Conservation (phyloP, 2,329 filamentous ascomycete species). For the Aspergillus japonicus region DNA sequence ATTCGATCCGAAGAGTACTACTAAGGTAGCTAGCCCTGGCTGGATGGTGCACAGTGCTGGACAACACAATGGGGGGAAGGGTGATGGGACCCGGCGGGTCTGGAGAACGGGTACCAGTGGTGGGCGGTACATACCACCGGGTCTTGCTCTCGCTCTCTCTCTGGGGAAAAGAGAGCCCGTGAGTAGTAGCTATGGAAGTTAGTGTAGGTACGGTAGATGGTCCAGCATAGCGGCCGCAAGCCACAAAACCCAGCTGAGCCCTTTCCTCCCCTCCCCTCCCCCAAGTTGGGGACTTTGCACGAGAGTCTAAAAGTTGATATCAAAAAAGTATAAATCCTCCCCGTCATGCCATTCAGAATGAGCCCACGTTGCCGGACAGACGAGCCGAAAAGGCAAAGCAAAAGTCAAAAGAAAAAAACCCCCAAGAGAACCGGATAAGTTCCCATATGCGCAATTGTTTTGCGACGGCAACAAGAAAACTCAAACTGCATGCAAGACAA, state of each 20-base stretch:
- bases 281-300: not conserved
- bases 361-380: not conserved
- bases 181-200: not conserved
- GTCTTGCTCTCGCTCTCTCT: not conserved
- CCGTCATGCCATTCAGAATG: not conserved
- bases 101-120: conserved; percentile 2
- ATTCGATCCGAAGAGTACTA: not conserved
- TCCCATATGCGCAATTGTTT: not conserved
- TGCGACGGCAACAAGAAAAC: not conserved
- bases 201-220: not conserved
- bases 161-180: conserved; percentile 2
- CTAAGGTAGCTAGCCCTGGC: not conserved
- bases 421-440: not conserved
- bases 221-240: not conserved
- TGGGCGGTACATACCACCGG: not conserved
- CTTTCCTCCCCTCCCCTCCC: not conserved
- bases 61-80: not conserved
- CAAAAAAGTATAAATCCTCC: not conserved
- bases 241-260: not conserved
- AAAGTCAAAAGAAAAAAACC: not conserved
- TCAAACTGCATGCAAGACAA: not conserved
- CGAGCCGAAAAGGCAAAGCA: not conserved
- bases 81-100: conserved; percentile 5
- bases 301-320: not conserved
- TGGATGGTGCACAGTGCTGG: not conserved